Evolutionary conservation across 768 basidiomycete genomes (phyloP), one percentile per base, ranked within the genome.

Genomic region (Mycena albidolilacea): DNA sequence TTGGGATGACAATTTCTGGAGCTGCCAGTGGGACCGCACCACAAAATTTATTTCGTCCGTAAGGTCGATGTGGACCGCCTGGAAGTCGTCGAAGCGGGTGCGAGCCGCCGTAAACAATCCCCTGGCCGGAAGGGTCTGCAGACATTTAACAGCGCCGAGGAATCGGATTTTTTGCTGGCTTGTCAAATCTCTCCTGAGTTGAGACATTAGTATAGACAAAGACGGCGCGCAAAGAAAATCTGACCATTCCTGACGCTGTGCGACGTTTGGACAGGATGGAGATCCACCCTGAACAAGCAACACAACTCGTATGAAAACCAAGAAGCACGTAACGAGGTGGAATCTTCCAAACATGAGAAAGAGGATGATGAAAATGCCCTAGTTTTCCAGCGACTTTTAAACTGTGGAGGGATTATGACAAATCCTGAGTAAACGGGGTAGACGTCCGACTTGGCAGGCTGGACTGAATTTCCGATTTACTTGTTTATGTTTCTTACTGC

Each of bases 81-180:
- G 78, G 57, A 79, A 79, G 38, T 79, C 78, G 54, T 79, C 78
- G 59, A 74, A 79, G 0, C 76, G 77, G 15, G 74, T 78, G 30
- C 54, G 67, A 15, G 73, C 75, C 3, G 64, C 70, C 14, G 10
- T 3, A 14, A 71, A n/a, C n/a, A 57, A 39, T 61, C 59, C 64
- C 10, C n/a, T 37, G 17, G 71, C 71, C 5, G 75, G 75, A 60
- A 63, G 71, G 7, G 44, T 17, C 50, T 75, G 75, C 0, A 75
- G 67, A 44, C 75, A 75, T 73, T 73, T 71, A 39, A 68, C 63
- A 7, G 69, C 69, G 6, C 39, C 30, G n/a, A 70, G 38, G 11
- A 64, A 70, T 48, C 30, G 55, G 0, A 10, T 10, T 52, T 70
- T 70, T 48, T 64, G n/a, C 3, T 57, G 17, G 23, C 39, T 48